These are phyloP conservation scores for Quercus bicolor DNA, from an alignment of 306 rosid genomes.

Conservation along the genomic window DNA sequence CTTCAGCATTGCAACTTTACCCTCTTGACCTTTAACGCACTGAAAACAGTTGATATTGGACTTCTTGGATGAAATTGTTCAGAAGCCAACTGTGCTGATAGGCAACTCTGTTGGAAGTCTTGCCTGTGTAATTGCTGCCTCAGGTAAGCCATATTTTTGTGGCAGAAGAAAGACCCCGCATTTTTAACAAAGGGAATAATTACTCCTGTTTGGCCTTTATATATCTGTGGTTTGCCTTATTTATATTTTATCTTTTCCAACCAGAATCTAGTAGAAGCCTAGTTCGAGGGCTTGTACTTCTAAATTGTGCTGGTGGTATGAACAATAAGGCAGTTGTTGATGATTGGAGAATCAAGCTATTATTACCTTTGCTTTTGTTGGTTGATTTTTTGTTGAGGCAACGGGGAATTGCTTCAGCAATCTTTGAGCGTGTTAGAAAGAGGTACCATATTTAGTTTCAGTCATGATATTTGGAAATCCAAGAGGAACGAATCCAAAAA, in stretches of 20 bases:
- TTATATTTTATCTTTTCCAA: slow-evolving; percentile 28
- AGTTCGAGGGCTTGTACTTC: slow-evolving; percentile 71
- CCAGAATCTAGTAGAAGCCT: slow-evolving; percentile 55
- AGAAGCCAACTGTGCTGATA: slow-evolving; percentile 74
- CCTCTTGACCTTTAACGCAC: background rate
- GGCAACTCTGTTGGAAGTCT: slow-evolving; percentile 98
- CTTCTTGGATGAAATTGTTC: slow-evolving; percentile 70
- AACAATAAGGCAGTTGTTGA: slow-evolving; percentile 91
- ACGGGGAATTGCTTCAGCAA: slow-evolving; percentile 59
- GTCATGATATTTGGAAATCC: background rate
- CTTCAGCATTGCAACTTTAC: slow-evolving; percentile 6
- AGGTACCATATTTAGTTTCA: slow-evolving; percentile 41
- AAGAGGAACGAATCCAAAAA: background rate
- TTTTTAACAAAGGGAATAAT: background rate
- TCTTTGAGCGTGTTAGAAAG: slow-evolving; percentile 75
- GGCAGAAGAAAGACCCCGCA: background rate
- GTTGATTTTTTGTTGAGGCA: slow-evolving; percentile 73
- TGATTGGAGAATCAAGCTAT: slow-evolving; percentile 91
- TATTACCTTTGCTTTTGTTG: slow-evolving; percentile 74
- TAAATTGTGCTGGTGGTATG: slow-evolving; percentile 96
- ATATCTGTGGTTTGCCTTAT: slow-evolving; percentile 20
- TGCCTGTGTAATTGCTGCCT: slow-evolving; percentile 87
- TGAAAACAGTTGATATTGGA: slow-evolving; percentile 71
- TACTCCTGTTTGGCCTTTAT: background rate
- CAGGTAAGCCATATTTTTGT: slow-evolving; percentile 47